Evolutionary conservation across 2,329 filamentous ascomycete species (phyloP).

Genomic region (Verticillium zaregamsianum): DNA sequence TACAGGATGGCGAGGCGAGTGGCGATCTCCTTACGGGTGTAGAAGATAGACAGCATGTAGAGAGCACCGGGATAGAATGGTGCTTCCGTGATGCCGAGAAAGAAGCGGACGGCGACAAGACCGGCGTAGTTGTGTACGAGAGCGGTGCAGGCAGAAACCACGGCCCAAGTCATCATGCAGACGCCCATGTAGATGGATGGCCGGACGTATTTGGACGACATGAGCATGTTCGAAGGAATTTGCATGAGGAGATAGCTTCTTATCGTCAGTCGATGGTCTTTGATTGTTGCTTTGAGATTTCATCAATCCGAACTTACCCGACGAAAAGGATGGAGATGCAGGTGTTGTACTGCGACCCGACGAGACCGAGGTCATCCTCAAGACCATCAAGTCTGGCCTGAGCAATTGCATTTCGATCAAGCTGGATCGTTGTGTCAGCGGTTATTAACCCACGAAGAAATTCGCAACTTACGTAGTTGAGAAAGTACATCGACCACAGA

Average conservation of each 20-base stretch:
- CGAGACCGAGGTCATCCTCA: constrained; percentile 44
- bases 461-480: constrained; percentile 36
- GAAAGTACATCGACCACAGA: constrained; percentile 35
- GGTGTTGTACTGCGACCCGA: constrained; percentile 44
- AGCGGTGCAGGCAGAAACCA: constrained; percentile 36
- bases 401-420: constrained; percentile 44
- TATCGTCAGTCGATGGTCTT: background rate
- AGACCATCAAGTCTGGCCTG: constrained; percentile 51
- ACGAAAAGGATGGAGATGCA: constrained; percentile 47
- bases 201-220: constrained; percentile 32
- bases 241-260: constrained; percentile 42
- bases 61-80: constrained; percentile 30
- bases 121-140: constrained; percentile 35
- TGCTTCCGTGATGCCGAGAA: constrained; percentile 36
- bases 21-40: constrained; percentile 45
- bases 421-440: constrained; percentile 10
- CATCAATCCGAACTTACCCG: constrained; percentile 11
- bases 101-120: constrained; percentile 37
- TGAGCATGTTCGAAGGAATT: constrained; percentile 41
- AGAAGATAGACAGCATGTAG: constrained; percentile 47
- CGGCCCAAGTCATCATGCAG: constrained; percentile 37
- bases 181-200: constrained; percentile 49
- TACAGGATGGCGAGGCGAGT: constrained; percentile 40
- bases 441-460: background rate
- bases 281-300: background rate